Evolutionary conservation across 2,329 filamentous ascomycete genomes (phyloP).

Genomic region (Apiospora rasikravindrae): DNA sequence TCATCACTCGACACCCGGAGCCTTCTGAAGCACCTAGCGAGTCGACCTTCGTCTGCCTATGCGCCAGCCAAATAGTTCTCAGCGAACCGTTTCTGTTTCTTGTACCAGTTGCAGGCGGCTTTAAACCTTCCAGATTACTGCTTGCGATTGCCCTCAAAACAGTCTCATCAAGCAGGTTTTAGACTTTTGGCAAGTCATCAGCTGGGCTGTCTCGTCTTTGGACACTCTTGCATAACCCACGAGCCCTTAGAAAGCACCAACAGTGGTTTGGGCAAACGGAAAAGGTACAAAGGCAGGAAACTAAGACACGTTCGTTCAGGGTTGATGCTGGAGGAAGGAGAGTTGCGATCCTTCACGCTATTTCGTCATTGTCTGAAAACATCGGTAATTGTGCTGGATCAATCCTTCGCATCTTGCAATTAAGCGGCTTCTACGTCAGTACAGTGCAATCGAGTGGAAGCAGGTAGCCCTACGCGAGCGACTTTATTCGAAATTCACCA

Average conservation of each 20-base stretch:
- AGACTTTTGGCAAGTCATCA: slow-evolving; percentile 2
- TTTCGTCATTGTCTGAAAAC: slow-evolving; percentile 15
- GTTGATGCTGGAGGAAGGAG: slow-evolving; percentile 6
- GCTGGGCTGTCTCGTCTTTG: neutral
- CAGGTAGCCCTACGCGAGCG: slow-evolving; percentile 5
- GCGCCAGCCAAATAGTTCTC: neutral
- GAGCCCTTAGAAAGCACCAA: slow-evolving; percentile 9
- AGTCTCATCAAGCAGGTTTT: neutral
- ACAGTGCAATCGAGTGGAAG: neutral
- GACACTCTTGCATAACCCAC: slow-evolving; percentile 8
- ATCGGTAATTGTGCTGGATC: slow-evolving; percentile 13
- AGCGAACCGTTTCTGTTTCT: slow-evolving; percentile 1
- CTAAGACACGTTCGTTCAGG: slow-evolving; percentile 9
- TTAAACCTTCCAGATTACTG: neutral
- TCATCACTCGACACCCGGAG: neutral
- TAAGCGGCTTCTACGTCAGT: slow-evolving; percentile 8
- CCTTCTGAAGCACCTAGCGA: slow-evolving; percentile 2
- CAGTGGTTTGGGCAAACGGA: neutral
- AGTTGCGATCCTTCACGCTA: neutral
- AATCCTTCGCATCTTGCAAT: slow-evolving; percentile 2
- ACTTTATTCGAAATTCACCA: slow-evolving; percentile 1
- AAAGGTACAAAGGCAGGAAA: neutral
- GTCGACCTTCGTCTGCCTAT: neutral
- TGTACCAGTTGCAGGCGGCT: neutral
- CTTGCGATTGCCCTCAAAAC: neutral